Conservation (phyloP, 352 stramenopile genomes). For the Elongisporangium undulatum region DNA sequence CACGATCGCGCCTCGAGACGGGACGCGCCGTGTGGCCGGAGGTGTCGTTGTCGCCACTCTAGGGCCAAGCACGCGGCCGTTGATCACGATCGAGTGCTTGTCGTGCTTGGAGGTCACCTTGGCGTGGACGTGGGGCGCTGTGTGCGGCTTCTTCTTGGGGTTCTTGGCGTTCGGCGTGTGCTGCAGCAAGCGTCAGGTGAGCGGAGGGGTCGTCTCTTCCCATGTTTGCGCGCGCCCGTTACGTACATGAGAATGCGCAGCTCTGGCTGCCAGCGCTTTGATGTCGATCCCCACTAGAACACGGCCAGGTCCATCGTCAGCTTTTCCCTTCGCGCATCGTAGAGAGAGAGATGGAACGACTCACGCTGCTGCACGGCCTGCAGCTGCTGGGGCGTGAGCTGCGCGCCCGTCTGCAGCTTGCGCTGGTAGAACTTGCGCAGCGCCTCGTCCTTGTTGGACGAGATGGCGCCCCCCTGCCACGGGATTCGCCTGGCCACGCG, state of each 20-base stretch:
- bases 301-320: neutral
- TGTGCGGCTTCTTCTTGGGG: slow-evolving; percentile 36
- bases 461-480: slow-evolving; percentile 79
- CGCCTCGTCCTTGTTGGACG: slow-evolving; percentile 82
- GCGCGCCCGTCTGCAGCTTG: slow-evolving; percentile 46
- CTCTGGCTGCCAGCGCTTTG: slow-evolving; percentile 8
- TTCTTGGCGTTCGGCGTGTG: slow-evolving; percentile 16
- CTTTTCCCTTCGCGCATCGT: neutral
- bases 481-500: slow-evolving; percentile 36
- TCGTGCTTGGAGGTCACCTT: slow-evolving; percentile 32
- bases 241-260: slow-evolving; percentile 1
- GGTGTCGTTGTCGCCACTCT: slow-evolving; percentile 19
- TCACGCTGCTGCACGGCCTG: slow-evolving; percentile 41
- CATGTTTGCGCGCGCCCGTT: neutral
- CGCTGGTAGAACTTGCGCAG: slow-evolving; percentile 83
- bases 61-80: slow-evolving; percentile 58
- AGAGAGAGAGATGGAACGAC: slow-evolving; percentile 12
- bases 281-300: slow-evolving; percentile 15
- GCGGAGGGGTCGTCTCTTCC: neutral
- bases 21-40: slow-evolving; percentile 2
- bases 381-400: slow-evolving; percentile 44
- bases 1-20: neutral
- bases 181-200: neutral
- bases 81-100: slow-evolving; percentile 42
- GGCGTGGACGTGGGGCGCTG: slow-evolving; percentile 32